Evolutionary conservation across 2,329 filamentous ascomycete species (phyloP).

Genomic region (Thielaviopsis ethacetica): DNA sequence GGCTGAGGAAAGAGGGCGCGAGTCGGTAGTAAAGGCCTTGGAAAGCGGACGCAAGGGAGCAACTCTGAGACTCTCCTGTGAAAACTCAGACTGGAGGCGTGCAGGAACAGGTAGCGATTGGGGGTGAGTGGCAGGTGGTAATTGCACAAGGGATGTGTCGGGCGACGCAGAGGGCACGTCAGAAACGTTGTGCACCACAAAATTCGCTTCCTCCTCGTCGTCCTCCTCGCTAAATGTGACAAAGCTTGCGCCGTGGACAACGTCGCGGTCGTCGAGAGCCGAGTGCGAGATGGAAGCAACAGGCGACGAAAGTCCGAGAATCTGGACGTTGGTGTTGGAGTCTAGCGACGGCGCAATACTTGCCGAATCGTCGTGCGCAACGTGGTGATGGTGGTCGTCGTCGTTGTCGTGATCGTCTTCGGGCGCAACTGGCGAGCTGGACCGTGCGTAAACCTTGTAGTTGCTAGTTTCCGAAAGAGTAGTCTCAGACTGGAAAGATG

Average conservation of each 20-base stretch:
- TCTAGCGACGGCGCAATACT: slow-evolving; percentile 25
- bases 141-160: slow-evolving; percentile 3
- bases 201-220: slow-evolving; percentile 11
- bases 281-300: slow-evolving; percentile 22
- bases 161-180: slow-evolving; percentile 16
- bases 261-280: slow-evolving; percentile 34
- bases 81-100: slow-evolving; percentile 29
- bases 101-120: slow-evolving; percentile 1
- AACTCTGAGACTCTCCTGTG: slow-evolving; percentile 44
- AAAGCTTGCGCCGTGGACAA: slow-evolving; percentile 31
- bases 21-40: slow-evolving; percentile 17
- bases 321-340: slow-evolving; percentile 28
- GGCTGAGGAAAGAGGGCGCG: slow-evolving; percentile 8
- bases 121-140: slow-evolving; percentile 5
- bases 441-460: slow-evolving; percentile 33
- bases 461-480: slow-evolving; percentile 35
- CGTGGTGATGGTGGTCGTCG: neutral
- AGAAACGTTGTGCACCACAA: slow-evolving; percentile 13
- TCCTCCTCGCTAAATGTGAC: slow-evolving; percentile 11
- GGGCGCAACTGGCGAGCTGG: slow-evolving; percentile 24
- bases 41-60: slow-evolving; percentile 34
- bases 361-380: slow-evolving; percentile 15
- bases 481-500: slow-evolving; percentile 19
- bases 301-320: slow-evolving; percentile 35
- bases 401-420: slow-evolving; percentile 12